Evolutionary conservation across 2,329 filamentous ascomycete species (phyloP), one percentile per base, ranked within the genome.

Genomic region (Monilinia vaccinii-corymbosi): DNA sequence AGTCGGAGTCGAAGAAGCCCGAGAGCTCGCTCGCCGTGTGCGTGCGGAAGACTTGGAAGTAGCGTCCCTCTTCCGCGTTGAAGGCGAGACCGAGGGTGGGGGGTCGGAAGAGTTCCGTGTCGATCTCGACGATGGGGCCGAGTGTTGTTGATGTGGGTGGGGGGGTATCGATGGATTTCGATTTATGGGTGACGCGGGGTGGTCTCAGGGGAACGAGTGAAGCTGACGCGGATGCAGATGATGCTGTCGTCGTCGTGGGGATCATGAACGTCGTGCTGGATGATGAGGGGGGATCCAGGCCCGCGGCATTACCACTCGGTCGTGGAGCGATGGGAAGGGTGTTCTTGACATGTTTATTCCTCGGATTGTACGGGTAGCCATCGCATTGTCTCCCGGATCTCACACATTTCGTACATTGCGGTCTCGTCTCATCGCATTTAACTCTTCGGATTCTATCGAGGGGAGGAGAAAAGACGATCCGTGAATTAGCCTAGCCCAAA

Each of bases 341-440:
- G n/a, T 58, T 60, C 3, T 64, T 66, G 11, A 34, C 58, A 1
- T 62, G 36, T 38, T 44, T 23, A 23, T 60, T 62, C 28, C 65
- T 65, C 50, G 58, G 58, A 56, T 62, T 69, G 47, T 65, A 64
- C 16, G 69, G 83, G 66, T 87, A 87, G 63, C 85, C 84, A 34
- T 77, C 75, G 72, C 85, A 88, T 18, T 67, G 67, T 67, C 81
- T 83, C 62, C 79, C 82, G 50, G 82, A 82, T 52, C 79, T 77
- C 38, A 81, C 74, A 67, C 84, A 87, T 69, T 84, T 81, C 16
- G 76, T 76, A 70, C 84, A 86, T 32, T 77, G 74, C 9, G 84
- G 84, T 58, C 84, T 80, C 63, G 72, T 75, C 72, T 87, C 84
- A 70, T 86, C 84, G 70, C 84, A 87, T 71, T 87, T 87, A 63